Conservation (phyloP, 306 rosid genomes). For the Gillenia trifoliata region DNA sequence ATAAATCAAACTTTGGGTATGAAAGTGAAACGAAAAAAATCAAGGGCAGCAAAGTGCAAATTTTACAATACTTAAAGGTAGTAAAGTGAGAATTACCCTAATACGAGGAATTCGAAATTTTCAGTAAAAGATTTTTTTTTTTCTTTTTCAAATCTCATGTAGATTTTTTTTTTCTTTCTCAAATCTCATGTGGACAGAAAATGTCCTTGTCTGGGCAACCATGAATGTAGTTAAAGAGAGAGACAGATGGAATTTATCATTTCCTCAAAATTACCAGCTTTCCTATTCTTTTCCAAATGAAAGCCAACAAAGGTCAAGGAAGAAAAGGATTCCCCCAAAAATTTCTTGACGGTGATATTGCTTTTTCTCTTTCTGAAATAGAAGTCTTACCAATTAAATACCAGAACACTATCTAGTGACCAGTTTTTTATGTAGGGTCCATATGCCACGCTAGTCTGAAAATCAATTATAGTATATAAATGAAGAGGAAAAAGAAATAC, state of each 20-base stretch:
- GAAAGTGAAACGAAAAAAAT: too few relatives aligned
- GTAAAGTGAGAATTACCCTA: too few relatives aligned
- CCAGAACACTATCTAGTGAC: neutral
- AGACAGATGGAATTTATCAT: constrained; percentile 26
- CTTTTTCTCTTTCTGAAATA: constrained; percentile 1
- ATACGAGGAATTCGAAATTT: neutral
- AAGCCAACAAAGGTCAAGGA: constrained; percentile 36
- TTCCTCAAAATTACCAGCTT: constrained; percentile 37
- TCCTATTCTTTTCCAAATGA: constrained; percentile 46
- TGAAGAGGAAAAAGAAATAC: neutral
- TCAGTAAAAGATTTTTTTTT: neutral
- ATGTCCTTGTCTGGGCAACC: constrained; percentile 13
- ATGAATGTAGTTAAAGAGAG: constrained; percentile 21
- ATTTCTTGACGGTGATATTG: constrained; percentile 45
- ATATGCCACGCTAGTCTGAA: constrained; percentile 21
- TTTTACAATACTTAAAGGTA: too few relatives aligned
- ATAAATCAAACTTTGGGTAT: too few relatives aligned
- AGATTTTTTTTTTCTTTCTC: neutral
- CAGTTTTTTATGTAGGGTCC: constrained; percentile 15
- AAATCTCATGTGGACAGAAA: constrained; percentile 18
- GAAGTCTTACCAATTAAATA: neutral
- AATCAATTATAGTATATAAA: neutral
- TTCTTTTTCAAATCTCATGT: neutral
- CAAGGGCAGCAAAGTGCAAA: too few relatives aligned
- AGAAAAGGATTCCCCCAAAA: constrained; percentile 46